These are phyloP conservation scores for Fistulinella prunicolor DNA, from an alignment of 768 basidiomycete genomes.

Conservation along the genomic window DNA sequence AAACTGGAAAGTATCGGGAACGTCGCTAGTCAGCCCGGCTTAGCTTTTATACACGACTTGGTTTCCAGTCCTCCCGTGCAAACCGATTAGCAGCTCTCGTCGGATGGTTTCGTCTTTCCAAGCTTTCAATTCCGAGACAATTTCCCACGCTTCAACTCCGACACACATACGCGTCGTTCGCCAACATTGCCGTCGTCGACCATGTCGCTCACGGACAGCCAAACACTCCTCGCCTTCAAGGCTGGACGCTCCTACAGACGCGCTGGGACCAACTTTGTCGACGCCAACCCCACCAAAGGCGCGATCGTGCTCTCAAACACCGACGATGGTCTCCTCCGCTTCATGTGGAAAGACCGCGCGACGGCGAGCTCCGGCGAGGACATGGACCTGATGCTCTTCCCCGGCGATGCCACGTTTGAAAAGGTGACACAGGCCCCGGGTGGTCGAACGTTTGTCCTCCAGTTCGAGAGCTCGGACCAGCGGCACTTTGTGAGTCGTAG, in stretches of 20 bases:
- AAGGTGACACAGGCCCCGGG: slow-evolving; percentile 64
- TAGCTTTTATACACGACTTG: too few relatives aligned
- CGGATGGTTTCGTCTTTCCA: too few relatives aligned
- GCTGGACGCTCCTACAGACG: slow-evolving; percentile 77
- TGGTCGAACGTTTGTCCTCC: slow-evolving; percentile 82
- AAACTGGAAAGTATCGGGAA: too few relatives aligned
- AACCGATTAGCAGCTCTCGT: too few relatives aligned
- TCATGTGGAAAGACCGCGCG: slow-evolving; percentile 74
- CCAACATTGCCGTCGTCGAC: background rate
- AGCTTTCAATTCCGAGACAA: too few relatives aligned
- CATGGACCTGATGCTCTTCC: slow-evolving; percentile 85
- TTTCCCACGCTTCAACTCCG: too few relatives aligned
- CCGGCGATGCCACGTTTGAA: slow-evolving; percentile 77
- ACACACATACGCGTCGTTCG: slow-evolving; percentile 14
- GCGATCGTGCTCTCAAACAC: slow-evolving; percentile 64
- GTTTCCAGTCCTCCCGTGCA: too few relatives aligned
- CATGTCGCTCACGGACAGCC: slow-evolving; percentile 30
- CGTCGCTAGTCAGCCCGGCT: too few relatives aligned
- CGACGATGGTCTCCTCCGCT: slow-evolving; percentile 76
- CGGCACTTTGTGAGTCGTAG: slow-evolving; percentile 75
- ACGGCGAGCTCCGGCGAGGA: slow-evolving; percentile 69
- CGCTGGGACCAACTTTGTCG: slow-evolving; percentile 63
- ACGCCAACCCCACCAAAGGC: slow-evolving; percentile 67
- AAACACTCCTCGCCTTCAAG: slow-evolving; percentile 47
- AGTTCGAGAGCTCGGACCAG: slow-evolving; percentile 87